Conservation (phyloP, 257 asterid genomes). For the Nicotiana obtusifolia region DNA sequence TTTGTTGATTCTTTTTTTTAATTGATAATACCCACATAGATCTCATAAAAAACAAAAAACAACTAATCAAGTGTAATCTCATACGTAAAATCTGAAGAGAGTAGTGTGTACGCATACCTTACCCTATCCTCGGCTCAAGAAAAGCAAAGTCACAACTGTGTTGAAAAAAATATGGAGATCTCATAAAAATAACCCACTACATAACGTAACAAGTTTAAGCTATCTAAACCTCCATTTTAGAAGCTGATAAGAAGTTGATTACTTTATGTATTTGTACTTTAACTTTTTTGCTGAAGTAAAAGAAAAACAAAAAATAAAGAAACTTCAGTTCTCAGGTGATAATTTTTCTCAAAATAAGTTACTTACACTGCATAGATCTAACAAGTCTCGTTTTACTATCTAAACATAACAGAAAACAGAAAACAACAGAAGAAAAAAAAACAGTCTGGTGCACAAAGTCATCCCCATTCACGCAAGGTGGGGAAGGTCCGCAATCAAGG, state of each 20-base stretch:
- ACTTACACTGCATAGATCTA: too few relatives aligned
- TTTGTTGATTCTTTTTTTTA: not conserved
- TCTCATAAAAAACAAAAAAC: not conserved
- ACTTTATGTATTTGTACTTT: not conserved
- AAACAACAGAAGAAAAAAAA: not conserved
- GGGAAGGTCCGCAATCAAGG: too few relatives aligned
- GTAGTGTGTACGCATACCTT: too few relatives aligned
- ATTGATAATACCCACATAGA: not conserved
- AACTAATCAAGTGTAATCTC: too few relatives aligned
- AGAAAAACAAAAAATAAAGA: too few relatives aligned
- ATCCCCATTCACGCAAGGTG: too few relatives aligned
- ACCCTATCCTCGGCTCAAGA: rapidly evolving
- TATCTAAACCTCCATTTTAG: too few relatives aligned
- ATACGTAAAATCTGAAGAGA: rapidly evolving
- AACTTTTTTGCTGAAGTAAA: not conserved
- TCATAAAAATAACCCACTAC: not conserved
- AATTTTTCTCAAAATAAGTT: too few relatives aligned
- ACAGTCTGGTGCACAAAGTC: too few relatives aligned
- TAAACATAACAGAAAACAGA: not conserved
- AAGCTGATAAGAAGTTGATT: not conserved
- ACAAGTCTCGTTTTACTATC: not conserved
- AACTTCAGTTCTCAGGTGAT: not conserved
- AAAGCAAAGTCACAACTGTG: too few relatives aligned
- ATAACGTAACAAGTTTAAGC: not conserved
- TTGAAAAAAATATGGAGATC: not conserved